Evolutionary conservation across 805 yeast species (phyloP).

Genomic region (Yamadazyma phyllophila): DNA sequence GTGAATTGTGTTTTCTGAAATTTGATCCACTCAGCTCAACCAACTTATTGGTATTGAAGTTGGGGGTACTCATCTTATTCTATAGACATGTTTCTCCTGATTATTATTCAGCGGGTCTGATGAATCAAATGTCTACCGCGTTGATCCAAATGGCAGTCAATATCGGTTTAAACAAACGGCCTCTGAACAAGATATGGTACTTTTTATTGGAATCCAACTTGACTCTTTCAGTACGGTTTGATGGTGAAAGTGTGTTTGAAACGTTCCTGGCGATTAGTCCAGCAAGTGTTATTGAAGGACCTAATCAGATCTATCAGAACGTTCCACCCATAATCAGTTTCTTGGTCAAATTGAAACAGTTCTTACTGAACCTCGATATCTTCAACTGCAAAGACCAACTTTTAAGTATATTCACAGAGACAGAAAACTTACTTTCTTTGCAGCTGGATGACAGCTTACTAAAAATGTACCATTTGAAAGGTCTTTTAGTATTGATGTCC

Average conservation of each 20-base stretch:
- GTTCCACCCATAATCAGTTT: neutral
- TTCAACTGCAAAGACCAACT: slow-evolving; percentile 4
- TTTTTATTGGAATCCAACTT: slow-evolving; percentile 2
- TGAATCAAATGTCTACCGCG: slow-evolving; percentile 26
- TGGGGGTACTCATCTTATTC: slow-evolving; percentile 2
- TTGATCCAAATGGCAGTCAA: slow-evolving; percentile 63
- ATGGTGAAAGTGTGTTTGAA: slow-evolving; percentile 1
- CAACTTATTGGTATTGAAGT: neutral
- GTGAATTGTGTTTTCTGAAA: slow-evolving; percentile 1
- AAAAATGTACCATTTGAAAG: neutral
- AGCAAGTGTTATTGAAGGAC: neutral
- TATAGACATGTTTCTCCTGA: slow-evolving; percentile 1
- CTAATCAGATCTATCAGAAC: neutral
- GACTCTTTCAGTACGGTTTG: slow-evolving; percentile 1
- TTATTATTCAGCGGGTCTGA: neutral
- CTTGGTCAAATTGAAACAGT: neutral
- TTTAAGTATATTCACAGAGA: neutral
- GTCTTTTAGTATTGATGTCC: slow-evolving; percentile 2
- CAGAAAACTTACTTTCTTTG: neutral
- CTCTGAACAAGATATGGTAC: slow-evolving; percentile 4
- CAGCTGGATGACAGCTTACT: slow-evolving; percentile 1
- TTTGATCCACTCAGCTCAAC: neutral
- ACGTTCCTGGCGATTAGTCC: neutral
- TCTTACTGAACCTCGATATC: neutral
- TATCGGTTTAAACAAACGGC: slow-evolving; percentile 43